phyloP scores from a whole-genome alignment of 1,284 basidiomycete species.

The Heterobasidion occidentale region DNA sequence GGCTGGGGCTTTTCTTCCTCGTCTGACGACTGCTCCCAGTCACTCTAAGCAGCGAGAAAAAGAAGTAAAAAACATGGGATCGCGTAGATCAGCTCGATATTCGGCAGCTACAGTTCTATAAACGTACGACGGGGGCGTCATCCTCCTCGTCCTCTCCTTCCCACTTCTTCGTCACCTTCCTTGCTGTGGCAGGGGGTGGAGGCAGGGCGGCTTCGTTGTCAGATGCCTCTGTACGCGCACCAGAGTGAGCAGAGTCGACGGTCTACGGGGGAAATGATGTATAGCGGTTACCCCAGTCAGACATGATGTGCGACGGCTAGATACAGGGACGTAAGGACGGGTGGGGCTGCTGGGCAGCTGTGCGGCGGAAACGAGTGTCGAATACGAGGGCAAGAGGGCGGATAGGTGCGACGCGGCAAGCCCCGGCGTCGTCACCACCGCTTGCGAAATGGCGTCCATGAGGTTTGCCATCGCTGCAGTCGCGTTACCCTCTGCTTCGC shows the following conservation, averaged over 20 bases:
- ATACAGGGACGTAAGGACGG: constrained; percentile 10
- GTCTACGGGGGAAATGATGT: neutral
- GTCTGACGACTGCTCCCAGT: constrained; percentile 90
- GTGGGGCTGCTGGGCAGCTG: constrained; percentile 12
- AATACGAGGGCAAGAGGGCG: neutral
- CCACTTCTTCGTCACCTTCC: constrained; percentile 58
- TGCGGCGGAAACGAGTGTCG: constrained; percentile 1
- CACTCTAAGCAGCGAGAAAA: constrained; percentile 48
- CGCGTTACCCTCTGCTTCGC: neutral
- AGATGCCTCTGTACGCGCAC: constrained; percentile 32
- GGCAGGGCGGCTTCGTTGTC: constrained; percentile 42
- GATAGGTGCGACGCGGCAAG: constrained; percentile 1
- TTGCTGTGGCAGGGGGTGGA: constrained; percentile 28
- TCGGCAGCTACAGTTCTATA: neutral
- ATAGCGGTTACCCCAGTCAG: constrained; percentile 34
- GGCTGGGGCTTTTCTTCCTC: constrained; percentile 45
- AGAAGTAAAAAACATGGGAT: constrained; percentile 8
- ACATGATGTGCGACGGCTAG: constrained; percentile 20
- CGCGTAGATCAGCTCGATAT: constrained; percentile 4
- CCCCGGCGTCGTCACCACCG: constrained; percentile 1
- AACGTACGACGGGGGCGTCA: constrained; percentile 44
- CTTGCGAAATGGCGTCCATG: neutral
- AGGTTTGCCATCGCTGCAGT: neutral
- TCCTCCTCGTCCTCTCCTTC: constrained; percentile 87
- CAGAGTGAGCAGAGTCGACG: constrained; percentile 3